Percentiles rank a stretch among this genome's conserved stretches.
Evolutionary conservation across 129 eudicot species (phyloP).

Genomic region (Flaveria ramosissima): DNA sequence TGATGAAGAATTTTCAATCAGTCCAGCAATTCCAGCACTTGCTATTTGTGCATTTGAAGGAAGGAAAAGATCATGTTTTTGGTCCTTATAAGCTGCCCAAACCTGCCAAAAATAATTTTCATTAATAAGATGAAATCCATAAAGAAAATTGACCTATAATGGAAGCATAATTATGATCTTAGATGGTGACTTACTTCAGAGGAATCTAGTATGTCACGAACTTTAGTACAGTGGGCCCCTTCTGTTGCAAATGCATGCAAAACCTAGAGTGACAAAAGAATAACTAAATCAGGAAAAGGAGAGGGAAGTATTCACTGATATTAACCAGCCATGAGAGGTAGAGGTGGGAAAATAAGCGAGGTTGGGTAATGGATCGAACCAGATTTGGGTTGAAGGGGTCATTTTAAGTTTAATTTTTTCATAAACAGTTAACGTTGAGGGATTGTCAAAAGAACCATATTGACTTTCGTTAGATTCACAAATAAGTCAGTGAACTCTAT

Average conservation of each 20-base stretch:
- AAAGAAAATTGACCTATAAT: not conserved
- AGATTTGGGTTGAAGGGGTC: not conserved
- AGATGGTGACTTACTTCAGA: constrained; percentile 75
- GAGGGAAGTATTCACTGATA: not conserved
- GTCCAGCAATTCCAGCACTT: constrained; percentile 94
- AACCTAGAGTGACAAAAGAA: constrained; percentile 47
- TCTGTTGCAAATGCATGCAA: constrained; percentile 96
- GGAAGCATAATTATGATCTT: not conserved
- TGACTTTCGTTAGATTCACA: not conserved
- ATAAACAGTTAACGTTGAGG: not conserved
- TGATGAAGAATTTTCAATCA: constrained; percentile 79
- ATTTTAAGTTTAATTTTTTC: too few species aligned
- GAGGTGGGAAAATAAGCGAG: not conserved
- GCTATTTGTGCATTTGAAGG: constrained; percentile 96
- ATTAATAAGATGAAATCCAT: not conserved
- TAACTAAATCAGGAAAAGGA: not conserved
- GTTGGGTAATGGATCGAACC: not conserved
- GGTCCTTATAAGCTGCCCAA: constrained; percentile 97
- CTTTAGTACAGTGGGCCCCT: constrained; percentile 90
- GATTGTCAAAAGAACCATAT: not conserved
- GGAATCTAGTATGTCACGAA: constrained; percentile 75
- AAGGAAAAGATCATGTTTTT: constrained; percentile 93
- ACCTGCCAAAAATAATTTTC: constrained; percentile 51
- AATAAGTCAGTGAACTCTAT: not conserved
- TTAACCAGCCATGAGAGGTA: not conserved